Base-by-base conservation (phyloP, 2,329 filamentous ascomycete species). In the Plenodomus lindquistii region DNA sequence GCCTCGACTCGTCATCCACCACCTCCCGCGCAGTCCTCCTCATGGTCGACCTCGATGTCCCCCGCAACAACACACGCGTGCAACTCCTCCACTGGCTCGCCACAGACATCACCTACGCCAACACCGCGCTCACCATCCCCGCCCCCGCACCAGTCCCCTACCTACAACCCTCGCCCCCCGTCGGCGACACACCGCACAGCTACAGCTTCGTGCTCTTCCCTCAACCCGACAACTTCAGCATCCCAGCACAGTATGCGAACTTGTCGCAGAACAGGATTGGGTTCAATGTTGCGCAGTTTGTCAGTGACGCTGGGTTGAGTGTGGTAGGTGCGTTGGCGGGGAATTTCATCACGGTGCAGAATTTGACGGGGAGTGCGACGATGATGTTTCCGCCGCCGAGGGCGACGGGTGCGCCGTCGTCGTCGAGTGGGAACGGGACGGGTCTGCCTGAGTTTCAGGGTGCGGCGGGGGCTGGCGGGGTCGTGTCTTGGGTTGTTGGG, bases 301-400 rank as follows among this genome's bases (percentile, higher is more conserved):
- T 70, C 2, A 39, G 49, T 1, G 72, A 69, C 2, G 58, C 70
- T 2, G 61, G 57, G 1, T 42, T 77, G 4, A 43, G 52, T 0
- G n/a, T n/a, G n/a, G n/a, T 10, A 10, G 19, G 22, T 1, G 64
- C 70, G 0, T 37, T 75, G 17, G 72, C 70, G 1, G 71, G 62
- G 6, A 76, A 73, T 48, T 77, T 69, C 55, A 72, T 77, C 39
- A 52, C 52, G 18, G 73, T 73, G 10, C 61, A 70, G 41, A 70
- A 73, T 42, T 21, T 56, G 16, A 65, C 56, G 6, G 63, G 55
- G 8, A 53, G 45, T 10, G 40, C 60, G 13, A 57, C 57, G 37
- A 56, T 48, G 16, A 59, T 53, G 13, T 62, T 58, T 40, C 54
- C 62, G 11, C 57, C 62, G 9, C 42, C 59, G 17, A 48, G 57